Evolutionary conservation across 2,329 filamentous ascomycete species (phyloP), one percentile per base, ranked within the genome.

Genomic region (Dactylellina parvicollis): DNA sequence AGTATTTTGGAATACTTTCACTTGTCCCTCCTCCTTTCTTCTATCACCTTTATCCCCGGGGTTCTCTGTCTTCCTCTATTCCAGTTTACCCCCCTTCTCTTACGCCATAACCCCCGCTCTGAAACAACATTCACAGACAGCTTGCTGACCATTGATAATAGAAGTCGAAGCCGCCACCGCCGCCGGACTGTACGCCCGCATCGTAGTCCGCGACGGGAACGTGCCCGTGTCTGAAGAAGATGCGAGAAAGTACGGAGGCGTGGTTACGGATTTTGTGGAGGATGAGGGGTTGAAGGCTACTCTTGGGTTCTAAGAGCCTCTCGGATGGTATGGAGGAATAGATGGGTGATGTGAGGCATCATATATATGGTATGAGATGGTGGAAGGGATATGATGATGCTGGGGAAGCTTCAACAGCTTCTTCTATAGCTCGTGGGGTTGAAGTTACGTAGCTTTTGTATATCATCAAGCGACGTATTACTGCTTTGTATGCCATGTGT

Each of bases 201-300:
- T 89, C 2, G 86, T 90, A 64, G 81, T 85, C 64, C 85, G 91
- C 64, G 88, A 89, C 14, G 91, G 90, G 10, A 95, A 95, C 80
- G 85, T 86, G 36, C 84, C 84, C 28, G 81, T 93, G 75, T 82
- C 85, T 9, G 80, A 81, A 18, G 83, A 84, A 24, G 83, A 87
- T 26, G 28, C 57, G 40, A 78, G 75, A 65, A 62, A 76, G 56
- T 77, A 69, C 7, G 74, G 79, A 44, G 44, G 61, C 1, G n/a
- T 79, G 18, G 70, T 80, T 24, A 64, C 57, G 22, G 78, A 75
- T 59, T 80, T 80, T 70, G 78, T 77, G 38, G 70, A 47, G 40
- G 64, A 69, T 54, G 55, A 59, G 9, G 73, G 67, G 40, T 49
- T 73, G 60, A 59, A 44, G 54, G 8, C 20, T 44, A 22, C 34